Conservation (phyloP, 192 early-diverging fungal species). For the Mortierella hygrophila region DNA sequence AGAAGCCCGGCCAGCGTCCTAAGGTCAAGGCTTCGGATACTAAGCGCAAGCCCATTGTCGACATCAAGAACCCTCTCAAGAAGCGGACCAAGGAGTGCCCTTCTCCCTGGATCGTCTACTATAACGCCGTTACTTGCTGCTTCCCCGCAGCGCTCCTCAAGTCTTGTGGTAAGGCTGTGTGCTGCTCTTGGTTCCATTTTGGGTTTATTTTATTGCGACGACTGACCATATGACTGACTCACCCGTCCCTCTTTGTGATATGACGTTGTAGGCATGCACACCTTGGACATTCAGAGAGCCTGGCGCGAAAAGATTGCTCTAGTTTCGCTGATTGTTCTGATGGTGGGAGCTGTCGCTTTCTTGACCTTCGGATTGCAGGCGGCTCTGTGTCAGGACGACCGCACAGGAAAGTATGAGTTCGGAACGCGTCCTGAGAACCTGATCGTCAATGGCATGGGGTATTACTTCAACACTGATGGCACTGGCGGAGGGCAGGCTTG, state of each 20-base stretch:
- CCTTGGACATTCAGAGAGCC: slow-evolving; percentile 74
- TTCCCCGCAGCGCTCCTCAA: slow-evolving; percentile 46
- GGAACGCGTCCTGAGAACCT: slow-evolving; percentile 56
- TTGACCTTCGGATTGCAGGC: slow-evolving; percentile 87
- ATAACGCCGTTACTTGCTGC: slow-evolving; percentile 60
- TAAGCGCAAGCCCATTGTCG: slow-evolving; percentile 30
- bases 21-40: slow-evolving; percentile 36
- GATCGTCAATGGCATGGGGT: slow-evolving; percentile 74
- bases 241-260: neutral
- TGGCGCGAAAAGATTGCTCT: slow-evolving; percentile 96
- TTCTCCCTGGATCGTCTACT: slow-evolving; percentile 59
- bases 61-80: slow-evolving; percentile 53
- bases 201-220: neutral
- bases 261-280: slow-evolving; percentile 66
- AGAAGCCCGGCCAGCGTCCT: slow-evolving; percentile 55
- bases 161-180: slow-evolving; percentile 46
- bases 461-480: slow-evolving; percentile 63
- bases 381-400: slow-evolving; percentile 66
- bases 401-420: slow-evolving; percentile 56
- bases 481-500: slow-evolving; percentile 36
- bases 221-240: slow-evolving; percentile 8
- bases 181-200: neutral
- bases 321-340: slow-evolving; percentile 79
- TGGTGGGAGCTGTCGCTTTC: slow-evolving; percentile 84
- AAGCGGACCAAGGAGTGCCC: slow-evolving; percentile 40